These are phyloP conservation scores for Akanthomyces dipterigenus DNA, from an alignment of 2,329 filamentous ascomycete genomes.

Conservation along the genomic window DNA sequence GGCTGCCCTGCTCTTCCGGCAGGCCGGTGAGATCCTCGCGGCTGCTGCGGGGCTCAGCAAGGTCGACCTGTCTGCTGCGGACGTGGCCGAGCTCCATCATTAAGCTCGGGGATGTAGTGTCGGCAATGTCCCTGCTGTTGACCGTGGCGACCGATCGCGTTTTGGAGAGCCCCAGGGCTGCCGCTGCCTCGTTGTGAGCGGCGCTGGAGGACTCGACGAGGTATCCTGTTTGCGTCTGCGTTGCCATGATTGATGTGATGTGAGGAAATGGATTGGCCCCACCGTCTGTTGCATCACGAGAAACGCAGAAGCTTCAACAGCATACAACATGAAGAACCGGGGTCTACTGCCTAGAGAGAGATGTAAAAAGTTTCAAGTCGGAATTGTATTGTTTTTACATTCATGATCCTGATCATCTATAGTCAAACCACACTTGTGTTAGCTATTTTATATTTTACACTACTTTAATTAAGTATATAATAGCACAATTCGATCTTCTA, in stretches of 20 bases:
- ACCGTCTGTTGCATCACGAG: not conserved
- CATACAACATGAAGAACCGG: not conserved
- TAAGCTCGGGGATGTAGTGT: not conserved
- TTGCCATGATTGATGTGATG: not conserved
- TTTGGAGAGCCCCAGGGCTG: not conserved
- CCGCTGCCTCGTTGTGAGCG: no score
- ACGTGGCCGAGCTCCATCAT: slow-evolving; percentile 9
- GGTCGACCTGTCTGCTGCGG: slow-evolving; percentile 11
- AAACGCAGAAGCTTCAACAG: not conserved
- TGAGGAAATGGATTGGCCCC: no score
- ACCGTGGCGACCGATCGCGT: not conserved
- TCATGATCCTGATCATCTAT: no score
- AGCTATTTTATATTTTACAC: no score
- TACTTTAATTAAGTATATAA: no score
- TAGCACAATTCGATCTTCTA: no score
- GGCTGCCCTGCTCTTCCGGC: slow-evolving; percentile 9
- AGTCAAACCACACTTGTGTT: no score
- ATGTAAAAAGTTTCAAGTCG: no score
- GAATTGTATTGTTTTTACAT: no score
- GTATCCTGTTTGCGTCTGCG: slow-evolving; percentile 2
- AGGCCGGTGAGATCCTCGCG: not conserved
- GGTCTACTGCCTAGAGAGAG: no score
- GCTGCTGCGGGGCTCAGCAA: not conserved
- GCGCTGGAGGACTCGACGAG: not conserved
- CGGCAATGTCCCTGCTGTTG: not conserved